Conservation (phyloP, 345 rosid genomes). For the Eucalyptus polybractea region DNA sequence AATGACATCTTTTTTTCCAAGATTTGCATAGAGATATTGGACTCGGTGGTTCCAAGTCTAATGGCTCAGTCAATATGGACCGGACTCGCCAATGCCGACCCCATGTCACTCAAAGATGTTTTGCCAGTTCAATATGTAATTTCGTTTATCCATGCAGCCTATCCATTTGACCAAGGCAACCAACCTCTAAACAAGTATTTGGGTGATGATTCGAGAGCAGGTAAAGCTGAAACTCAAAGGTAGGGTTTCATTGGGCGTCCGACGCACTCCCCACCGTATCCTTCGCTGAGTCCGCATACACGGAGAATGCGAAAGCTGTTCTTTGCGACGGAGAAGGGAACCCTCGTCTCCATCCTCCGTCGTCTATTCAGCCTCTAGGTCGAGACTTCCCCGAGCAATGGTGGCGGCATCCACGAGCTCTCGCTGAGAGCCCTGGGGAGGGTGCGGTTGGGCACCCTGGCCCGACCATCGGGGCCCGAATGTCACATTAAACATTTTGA, state of each 20-base stretch:
- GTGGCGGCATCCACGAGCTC: neutral
- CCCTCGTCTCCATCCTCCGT: too few species aligned
- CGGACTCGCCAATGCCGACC: neutral
- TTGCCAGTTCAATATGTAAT: neutral
- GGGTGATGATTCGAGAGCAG: neutral
- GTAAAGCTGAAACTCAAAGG: too few species aligned
- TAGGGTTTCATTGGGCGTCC: too few species aligned
- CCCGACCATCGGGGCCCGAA: too few species aligned
- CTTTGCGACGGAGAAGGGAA: too few species aligned
- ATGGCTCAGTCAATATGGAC: neutral
- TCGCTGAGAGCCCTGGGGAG: slow-evolving; percentile 36
- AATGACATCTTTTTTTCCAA: neutral
- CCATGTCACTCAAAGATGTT: neutral
- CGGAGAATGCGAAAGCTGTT: too few species aligned
- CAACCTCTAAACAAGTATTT: neutral
- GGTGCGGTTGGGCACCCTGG: slow-evolving; percentile 4
- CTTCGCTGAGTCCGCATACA: too few species aligned
- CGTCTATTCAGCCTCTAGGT: too few species aligned
- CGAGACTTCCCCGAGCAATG: too few species aligned
- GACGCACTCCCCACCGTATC: too few species aligned
- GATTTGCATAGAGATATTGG: neutral
- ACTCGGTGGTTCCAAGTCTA: neutral
- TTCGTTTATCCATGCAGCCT: neutral
- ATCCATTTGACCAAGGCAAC: neutral
- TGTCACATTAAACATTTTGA: too few species aligned